A percentile compares a stretch with the other conserved stretches of the same genome.
Conservation (phyloP, 2,329 filamentous ascomycete species). For the Chaetothyriales sp. region DNA sequence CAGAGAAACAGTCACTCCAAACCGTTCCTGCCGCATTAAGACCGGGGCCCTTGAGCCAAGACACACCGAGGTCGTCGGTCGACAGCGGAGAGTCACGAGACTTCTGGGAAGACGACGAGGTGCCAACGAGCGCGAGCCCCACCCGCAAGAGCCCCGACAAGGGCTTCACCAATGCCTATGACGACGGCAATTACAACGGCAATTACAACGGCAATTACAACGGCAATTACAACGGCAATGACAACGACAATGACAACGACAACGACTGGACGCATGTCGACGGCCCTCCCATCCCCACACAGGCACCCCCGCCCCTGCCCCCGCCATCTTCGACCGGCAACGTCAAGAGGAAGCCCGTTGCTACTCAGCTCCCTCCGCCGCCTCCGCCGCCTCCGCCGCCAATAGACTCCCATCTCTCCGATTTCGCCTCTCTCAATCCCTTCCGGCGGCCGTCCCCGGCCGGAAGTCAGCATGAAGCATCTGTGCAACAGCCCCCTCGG, state of each 20-base stretch:
- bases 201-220: background rate
- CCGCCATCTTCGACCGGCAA: background rate
- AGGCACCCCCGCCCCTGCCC: background rate
- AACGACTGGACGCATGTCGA: slow-evolving; percentile 10
- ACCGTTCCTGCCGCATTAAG: slow-evolving; percentile 13
- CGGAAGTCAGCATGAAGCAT: background rate
- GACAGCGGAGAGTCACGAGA: slow-evolving; percentile 18
- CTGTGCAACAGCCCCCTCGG: background rate
- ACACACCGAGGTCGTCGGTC: slow-evolving; percentile 17
- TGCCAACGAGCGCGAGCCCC: background rate
- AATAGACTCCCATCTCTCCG: background rate
- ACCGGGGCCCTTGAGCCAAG: slow-evolving; percentile 13
- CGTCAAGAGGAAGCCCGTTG: slow-evolving; percentile 14
- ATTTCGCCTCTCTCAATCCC: slow-evolving; percentile 18
- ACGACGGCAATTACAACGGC: background rate
- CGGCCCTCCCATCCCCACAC: background rate
- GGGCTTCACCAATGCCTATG: background rate
- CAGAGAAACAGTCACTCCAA: background rate
- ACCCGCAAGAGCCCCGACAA: background rate
- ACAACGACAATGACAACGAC: background rate
- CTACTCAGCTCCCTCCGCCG: slow-evolving; percentile 1
- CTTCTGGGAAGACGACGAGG: slow-evolving; percentile 17
- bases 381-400: slow-evolving; percentile 2
- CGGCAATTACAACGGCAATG: background rate
- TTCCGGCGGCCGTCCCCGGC: slow-evolving; percentile 11